Evolutionary conservation across 148 eudicot species (phyloP).

Genomic region (Tetragonia tetragonoides): DNA sequence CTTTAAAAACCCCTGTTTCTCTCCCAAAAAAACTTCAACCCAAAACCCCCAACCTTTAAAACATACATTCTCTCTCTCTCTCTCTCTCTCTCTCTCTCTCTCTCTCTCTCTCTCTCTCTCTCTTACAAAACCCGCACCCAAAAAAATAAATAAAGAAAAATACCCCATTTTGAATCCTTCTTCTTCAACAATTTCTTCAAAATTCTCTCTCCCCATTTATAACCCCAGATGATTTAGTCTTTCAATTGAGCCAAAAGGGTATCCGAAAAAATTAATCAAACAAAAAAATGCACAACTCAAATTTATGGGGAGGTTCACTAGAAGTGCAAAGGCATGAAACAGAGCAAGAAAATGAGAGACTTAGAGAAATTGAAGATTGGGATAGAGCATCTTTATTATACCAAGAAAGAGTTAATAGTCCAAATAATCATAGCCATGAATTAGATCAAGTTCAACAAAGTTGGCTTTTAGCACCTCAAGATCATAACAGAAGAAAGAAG

Average conservation of each 20-base stretch:
- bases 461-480: constrained; percentile 59
- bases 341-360: constrained; percentile 26
- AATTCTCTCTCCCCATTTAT: not conserved
- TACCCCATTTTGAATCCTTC: not conserved
- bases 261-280: not conserved
- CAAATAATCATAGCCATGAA: constrained; percentile 9
- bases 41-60: not conserved
- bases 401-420: constrained; percentile 22
- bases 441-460: constrained; percentile 58
- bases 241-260: constrained; percentile 9
- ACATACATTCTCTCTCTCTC: not conserved
- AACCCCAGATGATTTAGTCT: not conserved
- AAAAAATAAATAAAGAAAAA: not conserved
- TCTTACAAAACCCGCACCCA: not conserved
- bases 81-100: not conserved
- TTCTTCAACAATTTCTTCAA: not conserved
- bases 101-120: too few species aligned
- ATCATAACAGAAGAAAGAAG: constrained; percentile 21
- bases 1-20: not conserved
- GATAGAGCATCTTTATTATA: constrained; percentile 44
- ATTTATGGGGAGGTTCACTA: constrained; percentile 58
- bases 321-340: constrained; percentile 34
- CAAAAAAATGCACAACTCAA: constrained; percentile 28
- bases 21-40: not conserved
- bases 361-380: constrained; percentile 38